phyloP scores from a whole-genome alignment of 441 rosid species.

The Hura crepitans region DNA sequence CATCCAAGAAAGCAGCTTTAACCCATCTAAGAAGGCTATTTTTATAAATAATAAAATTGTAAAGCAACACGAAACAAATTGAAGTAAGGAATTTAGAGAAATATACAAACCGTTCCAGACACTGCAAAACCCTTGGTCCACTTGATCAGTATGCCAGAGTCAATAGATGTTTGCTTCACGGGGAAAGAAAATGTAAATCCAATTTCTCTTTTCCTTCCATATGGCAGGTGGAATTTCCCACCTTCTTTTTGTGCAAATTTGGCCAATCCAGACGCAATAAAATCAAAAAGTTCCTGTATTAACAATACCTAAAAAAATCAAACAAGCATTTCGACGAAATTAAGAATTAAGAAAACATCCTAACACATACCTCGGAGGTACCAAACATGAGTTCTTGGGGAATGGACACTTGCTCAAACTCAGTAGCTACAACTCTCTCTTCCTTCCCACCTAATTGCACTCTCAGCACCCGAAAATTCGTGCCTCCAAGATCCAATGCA shows the following conservation, averaged over 20 bases:
- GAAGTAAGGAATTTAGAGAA: background rate
- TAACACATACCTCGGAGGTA: constrained; percentile 59
- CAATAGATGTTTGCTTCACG: constrained; percentile 67
- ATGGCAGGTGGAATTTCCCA: constrained; percentile 44
- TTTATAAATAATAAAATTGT: background rate
- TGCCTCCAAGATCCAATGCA: constrained; percentile 92
- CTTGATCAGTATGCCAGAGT: constrained; percentile 70
- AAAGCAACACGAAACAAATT: background rate
- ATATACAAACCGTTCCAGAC: constrained; percentile 71
- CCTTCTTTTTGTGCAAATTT: constrained; percentile 54
- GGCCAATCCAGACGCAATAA: constrained; percentile 62
- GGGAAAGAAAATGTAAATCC: constrained; percentile 95
- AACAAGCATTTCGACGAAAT: background rate
- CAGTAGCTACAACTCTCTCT: constrained; percentile 50
- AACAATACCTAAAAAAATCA: background rate
- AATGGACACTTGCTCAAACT: constrained; percentile 66
- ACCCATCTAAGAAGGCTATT: background rate
- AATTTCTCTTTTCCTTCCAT: constrained; percentile 67
- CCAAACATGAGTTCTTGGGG: constrained; percentile 69
- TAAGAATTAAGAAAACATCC: background rate
- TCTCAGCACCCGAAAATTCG: constrained; percentile 76
- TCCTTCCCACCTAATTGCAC: constrained; percentile 73
- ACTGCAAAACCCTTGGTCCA: constrained; percentile 92
- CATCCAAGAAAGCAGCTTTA: background rate
- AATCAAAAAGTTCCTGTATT: constrained; percentile 69